Evolutionary conservation across 495 filamentous ascomycete species (phyloP), one percentile per base, ranked within the genome.

Genomic region (Schizothecium vesticola): DNA sequence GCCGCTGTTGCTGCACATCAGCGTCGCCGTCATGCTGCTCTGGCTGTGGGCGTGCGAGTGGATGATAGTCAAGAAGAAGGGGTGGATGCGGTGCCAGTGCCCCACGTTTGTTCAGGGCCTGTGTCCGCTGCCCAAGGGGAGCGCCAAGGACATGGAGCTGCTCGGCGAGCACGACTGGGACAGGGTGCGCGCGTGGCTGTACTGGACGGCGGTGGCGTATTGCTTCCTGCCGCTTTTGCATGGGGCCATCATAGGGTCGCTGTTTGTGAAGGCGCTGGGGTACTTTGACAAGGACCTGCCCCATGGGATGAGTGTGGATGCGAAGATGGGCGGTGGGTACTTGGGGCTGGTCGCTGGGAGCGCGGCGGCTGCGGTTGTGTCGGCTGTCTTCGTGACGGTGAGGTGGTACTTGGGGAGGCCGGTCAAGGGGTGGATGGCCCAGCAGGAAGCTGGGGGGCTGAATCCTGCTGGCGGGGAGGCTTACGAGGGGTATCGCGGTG

Each of bases 381-480:
- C 57, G 57, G 57, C 57, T 1, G 9, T 23, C 6, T 59, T 2
- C 0, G 57, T 59, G 3, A 59, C 57, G 57, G 22, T 12, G 9
- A 59, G 57, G 57, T 23, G 8, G 22, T 59, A 26, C 4, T 13
- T 59, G 7, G 57, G 57, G n/a, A 59, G 21, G 24, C 57, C 24
- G 9, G 16, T 5, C 3, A 23, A 23, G 22, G 10, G n/a, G 10
- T 59, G 57, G 57, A 59, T 59, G n/a, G 57, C 12, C 3, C 57
- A 59, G 25, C 21, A 21, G 77, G 70, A 9, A 76, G 6, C 43
- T 12, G 16, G 43, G 12, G 13, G 28, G 9, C 33, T 43, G 33
- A 2, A 8, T 8, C 16, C 43, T 1, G 3, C 16, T 16, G 43
- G 43, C 4, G 43, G 19, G 43, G 43, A 51, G 43, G 43, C 1